phyloP scores from a whole-genome alignment of 345 rosid species.

The Raphanus raphanistrum region DNA sequence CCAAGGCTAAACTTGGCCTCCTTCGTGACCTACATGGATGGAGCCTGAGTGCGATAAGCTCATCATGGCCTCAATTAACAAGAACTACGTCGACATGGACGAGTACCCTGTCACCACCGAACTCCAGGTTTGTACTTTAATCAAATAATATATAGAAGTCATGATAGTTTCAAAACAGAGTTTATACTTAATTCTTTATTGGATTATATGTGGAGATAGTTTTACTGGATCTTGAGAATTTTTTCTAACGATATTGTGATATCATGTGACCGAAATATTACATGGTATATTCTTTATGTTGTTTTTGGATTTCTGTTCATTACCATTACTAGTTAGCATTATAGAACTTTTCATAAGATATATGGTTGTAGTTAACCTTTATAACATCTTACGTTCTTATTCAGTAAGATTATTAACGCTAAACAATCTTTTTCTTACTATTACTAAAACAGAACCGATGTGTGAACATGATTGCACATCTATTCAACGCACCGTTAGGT shows the following conservation, averaged over 20 bases:
- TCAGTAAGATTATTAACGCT: not conserved
- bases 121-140: conserved; percentile 56
- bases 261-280: not conserved
- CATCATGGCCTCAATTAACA: conserved; percentile 80
- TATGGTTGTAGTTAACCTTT: too few species aligned
- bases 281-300: not conserved
- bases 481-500: not conserved
- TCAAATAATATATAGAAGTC: not conserved
- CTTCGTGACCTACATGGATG: conserved; percentile 94
- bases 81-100: conserved; percentile 95
- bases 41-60: conserved; percentile 95
- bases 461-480: not conserved
- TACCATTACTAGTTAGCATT: not conserved
- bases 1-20: conserved; percentile 90
- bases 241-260: not conserved
- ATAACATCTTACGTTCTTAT: not conserved
- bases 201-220: not conserved
- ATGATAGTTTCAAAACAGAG: not conserved
- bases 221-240: not conserved
- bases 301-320: not conserved
- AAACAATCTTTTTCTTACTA: not conserved
- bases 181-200: not conserved
- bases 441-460: not conserved
- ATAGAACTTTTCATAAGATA: not conserved
- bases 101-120: conserved; percentile 97